These are phyloP conservation scores for Cercophora sp. DNA, from an alignment of 495 filamentous ascomycete genomes.

Conservation along the genomic window DNA sequence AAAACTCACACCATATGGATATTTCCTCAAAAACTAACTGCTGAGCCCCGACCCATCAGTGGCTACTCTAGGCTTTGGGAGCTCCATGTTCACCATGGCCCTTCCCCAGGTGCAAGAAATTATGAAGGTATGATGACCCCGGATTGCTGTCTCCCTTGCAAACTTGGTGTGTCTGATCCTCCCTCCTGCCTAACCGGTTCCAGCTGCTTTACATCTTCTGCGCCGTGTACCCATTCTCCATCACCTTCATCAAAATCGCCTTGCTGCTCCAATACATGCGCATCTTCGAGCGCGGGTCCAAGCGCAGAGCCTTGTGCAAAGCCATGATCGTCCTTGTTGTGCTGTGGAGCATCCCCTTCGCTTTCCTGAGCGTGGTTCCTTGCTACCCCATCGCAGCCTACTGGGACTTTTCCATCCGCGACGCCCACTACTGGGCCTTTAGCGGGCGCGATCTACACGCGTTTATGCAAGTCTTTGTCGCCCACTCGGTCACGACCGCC, in stretches of 20 bases:
- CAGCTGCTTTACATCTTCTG: conserved; percentile 27
- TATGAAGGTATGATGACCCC: not conserved
- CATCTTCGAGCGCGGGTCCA: not conserved
- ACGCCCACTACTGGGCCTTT: conserved; percentile 26
- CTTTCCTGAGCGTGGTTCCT: conserved; percentile 42
- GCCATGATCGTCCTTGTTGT: conserved; percentile 21
- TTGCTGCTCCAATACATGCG: conserved; percentile 31
- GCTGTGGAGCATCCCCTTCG: conserved; percentile 30
- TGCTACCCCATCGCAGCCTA: conserved; percentile 37
- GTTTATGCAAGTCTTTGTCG: not conserved
- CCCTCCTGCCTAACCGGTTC: conserved; percentile 7
- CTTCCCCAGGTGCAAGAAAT: not conserved
- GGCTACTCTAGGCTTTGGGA: not conserved
- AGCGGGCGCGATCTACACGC: conserved; percentile 12
- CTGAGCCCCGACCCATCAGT: no score
- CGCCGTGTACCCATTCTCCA: conserved; percentile 25
- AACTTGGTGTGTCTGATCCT: not conserved
- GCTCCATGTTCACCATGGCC: not conserved
- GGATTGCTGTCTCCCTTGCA: no score
- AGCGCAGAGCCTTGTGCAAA: conserved; percentile 9
- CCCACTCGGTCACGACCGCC: conserved; percentile 18
- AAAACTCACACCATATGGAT: not conserved
- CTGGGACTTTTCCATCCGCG: conserved; percentile 28
- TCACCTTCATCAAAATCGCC: conserved; percentile 32
- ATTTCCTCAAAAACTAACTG: not conserved